Evolutionary conservation across 1,284 basidiomycete species (phyloP), one percentile per base, ranked within the genome.

Genomic region (Gomphus bonarii): DNA sequence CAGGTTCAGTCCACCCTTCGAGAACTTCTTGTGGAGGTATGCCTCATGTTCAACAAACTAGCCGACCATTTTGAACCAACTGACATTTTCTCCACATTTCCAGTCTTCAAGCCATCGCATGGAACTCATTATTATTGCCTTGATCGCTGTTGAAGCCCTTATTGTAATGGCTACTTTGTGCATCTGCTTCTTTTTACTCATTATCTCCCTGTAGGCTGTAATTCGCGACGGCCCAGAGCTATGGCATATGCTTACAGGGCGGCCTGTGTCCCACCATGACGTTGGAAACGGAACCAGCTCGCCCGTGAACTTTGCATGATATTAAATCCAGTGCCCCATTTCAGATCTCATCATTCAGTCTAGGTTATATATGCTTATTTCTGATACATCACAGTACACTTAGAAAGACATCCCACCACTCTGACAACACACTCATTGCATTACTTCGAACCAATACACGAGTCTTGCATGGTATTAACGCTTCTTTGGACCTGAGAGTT

Each of bases 91-190:
- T 49, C 8, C 51, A 22, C 48, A 56, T 11, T 60, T 59, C 2
- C 61, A 92, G 88, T 88, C 88, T 7, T 91, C 89, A 2, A 80
- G 77, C 0, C 90, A 94, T 64, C 79, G 87, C 4, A 93, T 95
- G 90, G 92, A 95, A 69, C 72, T 95, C 0, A 86, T 95, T 62
- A 95, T 95, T 65, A 95, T 95, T 61, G 76, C 80, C 0, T 82
- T 95, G 57, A 95, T 95, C 64, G 88, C 91, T 0, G 91, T 94
- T 8, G 92, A 95, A 68, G 91, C 93, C 25, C 75, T 91, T 61
- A 86, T 95, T 58, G 91, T 92, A 65, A 86, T 76, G 5, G 18
- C 36, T n/a, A 33, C 28, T 47, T 54, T 42, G 38, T 43, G 25
- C 50, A 52, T 14, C 18, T 28, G 5, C 18, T 50, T 14, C 10